Conservation (phyloP, 306 rosid genomes). For the Lathyrus tuberosus region DNA sequence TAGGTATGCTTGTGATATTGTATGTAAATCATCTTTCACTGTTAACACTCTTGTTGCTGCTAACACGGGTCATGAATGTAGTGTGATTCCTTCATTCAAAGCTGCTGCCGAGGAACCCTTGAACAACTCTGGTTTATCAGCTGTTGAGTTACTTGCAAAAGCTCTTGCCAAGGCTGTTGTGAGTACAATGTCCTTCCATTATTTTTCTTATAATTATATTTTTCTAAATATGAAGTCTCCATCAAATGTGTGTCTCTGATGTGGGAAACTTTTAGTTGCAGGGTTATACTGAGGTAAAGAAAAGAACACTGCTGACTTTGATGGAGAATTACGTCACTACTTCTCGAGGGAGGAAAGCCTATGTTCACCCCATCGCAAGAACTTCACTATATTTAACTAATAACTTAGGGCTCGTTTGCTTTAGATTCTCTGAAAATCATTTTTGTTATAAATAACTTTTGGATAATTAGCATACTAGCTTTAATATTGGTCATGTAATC, state of each 20-base stretch:
- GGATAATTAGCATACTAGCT: slow-evolving; percentile 10
- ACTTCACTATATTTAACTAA: not conserved
- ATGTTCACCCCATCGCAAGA: slow-evolving; percentile 73
- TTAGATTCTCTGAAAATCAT: no score
- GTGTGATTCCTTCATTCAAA: slow-evolving; percentile 86
- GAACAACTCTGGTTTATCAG: slow-evolving; percentile 69
- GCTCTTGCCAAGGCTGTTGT: slow-evolving; percentile 94
- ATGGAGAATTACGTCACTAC: slow-evolving; percentile 75
- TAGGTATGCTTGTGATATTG: slow-evolving; percentile 49
- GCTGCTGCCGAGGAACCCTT: slow-evolving; percentile 82
- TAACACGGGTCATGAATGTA: slow-evolving; percentile 40
- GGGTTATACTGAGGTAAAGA: slow-evolving; percentile 89
- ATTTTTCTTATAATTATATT: not conserved
- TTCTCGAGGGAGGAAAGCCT: slow-evolving; percentile 67
- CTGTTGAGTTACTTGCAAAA: slow-evolving; percentile 83
- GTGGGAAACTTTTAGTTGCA: slow-evolving; percentile 36
- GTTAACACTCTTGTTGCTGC: slow-evolving; percentile 4
- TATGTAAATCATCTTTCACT: not conserved
- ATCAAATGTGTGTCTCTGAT: not conserved
- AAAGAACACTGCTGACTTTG: slow-evolving; percentile 77
- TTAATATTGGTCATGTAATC: not conserved
- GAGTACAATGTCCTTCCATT: slow-evolving; percentile 32
- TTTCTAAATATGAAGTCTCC: not conserved
- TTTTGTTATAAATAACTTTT: no score
- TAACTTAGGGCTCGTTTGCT: no score